Evolutionary conservation across 768 basidiomycete genomes (phyloP).

Genomic region (Termitomyces sp.): DNA sequence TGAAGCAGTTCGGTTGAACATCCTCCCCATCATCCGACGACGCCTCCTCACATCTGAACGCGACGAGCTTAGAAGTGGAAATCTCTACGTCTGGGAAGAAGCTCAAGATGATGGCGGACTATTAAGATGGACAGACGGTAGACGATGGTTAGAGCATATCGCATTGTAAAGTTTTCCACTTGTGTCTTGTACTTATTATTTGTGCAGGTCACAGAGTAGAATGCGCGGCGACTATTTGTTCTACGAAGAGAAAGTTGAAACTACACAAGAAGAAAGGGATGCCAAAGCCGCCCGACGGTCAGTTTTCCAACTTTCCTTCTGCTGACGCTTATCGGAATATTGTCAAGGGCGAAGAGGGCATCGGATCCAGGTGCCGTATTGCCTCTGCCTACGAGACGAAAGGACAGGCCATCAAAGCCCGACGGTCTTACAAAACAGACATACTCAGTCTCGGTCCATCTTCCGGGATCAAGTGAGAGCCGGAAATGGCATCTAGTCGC

Average conservation of each 20-base stretch:
- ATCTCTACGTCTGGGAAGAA: slow-evolving; percentile 85
- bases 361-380: slow-evolving; percentile 55
- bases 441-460: slow-evolving; percentile 69
- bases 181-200: not conserved
- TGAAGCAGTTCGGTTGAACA: slow-evolving; percentile 67
- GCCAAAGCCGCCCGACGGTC: slow-evolving; percentile 76
- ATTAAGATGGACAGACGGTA: slow-evolving; percentile 77
- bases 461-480: slow-evolving; percentile 49
- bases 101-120: slow-evolving; percentile 67
- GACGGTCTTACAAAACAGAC: slow-evolving; percentile 86
- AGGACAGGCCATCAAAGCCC: slow-evolving; percentile 72
- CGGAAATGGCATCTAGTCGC: slow-evolving; percentile 84
- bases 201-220: slow-evolving; percentile 70
- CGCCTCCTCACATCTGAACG: slow-evolving; percentile 66
- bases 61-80: slow-evolving; percentile 64
- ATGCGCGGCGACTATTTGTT: slow-evolving; percentile 82
- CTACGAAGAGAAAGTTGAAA: slow-evolving; percentile 81
- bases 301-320: slow-evolving; percentile 8
- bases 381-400: slow-evolving; percentile 59
- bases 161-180: not conserved
- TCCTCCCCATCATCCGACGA: slow-evolving; percentile 66
- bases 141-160: slow-evolving; percentile 51
- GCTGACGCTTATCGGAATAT: slow-evolving; percentile 7
- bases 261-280: slow-evolving; percentile 73
- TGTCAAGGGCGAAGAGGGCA: slow-evolving; percentile 46